These are phyloP conservation scores for Wilhelminamyces savonicus DNA, from an alignment of 805 yeast genomes.

Conservation along the genomic window DNA sequence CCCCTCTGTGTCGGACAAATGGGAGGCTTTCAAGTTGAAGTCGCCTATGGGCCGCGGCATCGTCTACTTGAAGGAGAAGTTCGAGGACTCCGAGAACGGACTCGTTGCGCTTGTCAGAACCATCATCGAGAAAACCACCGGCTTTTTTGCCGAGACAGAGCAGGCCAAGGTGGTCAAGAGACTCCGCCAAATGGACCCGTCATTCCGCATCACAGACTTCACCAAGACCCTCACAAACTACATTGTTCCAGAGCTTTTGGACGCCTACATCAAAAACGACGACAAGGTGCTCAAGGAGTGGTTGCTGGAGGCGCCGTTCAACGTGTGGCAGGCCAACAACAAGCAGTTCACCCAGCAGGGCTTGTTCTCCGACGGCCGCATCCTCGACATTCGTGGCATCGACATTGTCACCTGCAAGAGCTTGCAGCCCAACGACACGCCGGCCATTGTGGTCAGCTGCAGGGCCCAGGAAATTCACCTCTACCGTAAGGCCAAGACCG, in stretches of 20 bases:
- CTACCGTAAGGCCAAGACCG: constrained; percentile 84
- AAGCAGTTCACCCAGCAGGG: constrained; percentile 91
- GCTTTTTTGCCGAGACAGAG: constrained; percentile 94
- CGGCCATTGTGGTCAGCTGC: constrained; percentile 89
- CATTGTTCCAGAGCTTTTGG: constrained; percentile 91
- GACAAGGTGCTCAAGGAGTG: constrained; percentile 75
- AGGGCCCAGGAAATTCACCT: constrained; percentile 94
- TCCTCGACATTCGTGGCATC: constrained; percentile 91
- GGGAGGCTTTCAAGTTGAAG: constrained; percentile 61
- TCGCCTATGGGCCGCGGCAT: constrained; percentile 64
- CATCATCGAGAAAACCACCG: constrained; percentile 70
- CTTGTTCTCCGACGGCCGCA: constrained; percentile 81
- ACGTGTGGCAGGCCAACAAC: constrained; percentile 89
- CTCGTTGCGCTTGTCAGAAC: constrained; percentile 76
- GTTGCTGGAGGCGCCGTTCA: constrained; percentile 96
- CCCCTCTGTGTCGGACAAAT: constrained; percentile 56
- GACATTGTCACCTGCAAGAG: constrained; percentile 85
- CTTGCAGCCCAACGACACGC: constrained; percentile 84
- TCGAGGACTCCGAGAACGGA: constrained; percentile 95
- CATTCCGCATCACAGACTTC: constrained; percentile 73
- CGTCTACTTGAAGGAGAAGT: constrained; percentile 56
- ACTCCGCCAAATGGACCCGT: constrained; percentile 86
- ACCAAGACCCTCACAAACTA: constrained; percentile 80
- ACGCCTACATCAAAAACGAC: constrained; percentile 92
- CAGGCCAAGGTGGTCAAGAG: constrained; percentile 84